Evolutionary conservation across 768 basidiomycete species (phyloP).

Genomic region (Leucosporidium creatinivorum): DNA sequence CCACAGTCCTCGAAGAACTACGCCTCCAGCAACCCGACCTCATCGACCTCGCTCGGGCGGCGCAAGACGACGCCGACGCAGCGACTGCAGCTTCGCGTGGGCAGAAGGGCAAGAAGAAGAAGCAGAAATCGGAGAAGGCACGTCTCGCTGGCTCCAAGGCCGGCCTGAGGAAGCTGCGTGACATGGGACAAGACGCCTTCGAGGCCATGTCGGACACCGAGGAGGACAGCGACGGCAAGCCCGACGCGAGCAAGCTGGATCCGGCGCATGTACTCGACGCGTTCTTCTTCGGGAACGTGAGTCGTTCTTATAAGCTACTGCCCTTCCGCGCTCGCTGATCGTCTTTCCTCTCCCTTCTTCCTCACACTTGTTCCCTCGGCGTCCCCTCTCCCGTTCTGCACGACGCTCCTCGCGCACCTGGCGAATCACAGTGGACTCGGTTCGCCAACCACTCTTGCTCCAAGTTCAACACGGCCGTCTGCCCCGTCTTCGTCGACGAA

Average conservation of each 20-base stretch:
- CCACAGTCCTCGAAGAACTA: no score
- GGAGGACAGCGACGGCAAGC: not conserved
- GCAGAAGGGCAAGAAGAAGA: not conserved
- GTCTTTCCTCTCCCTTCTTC: not conserved
- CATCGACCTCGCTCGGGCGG: no score
- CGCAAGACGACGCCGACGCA: not conserved
- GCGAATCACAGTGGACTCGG: constrained; percentile 24
- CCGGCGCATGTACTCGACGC: constrained; percentile 19
- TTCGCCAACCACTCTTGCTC: constrained; percentile 24
- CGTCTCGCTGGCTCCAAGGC: not conserved
- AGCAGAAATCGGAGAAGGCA: not conserved
- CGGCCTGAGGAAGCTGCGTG: not conserved
- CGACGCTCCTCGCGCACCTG: no score
- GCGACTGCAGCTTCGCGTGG: no score
- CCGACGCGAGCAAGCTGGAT: not conserved
- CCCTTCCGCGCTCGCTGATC: no score
- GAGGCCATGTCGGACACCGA: not conserved
- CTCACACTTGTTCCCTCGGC: not conserved
- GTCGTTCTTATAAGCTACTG: not conserved
- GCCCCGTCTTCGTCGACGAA: constrained; percentile 19
- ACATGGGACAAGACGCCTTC: not conserved
- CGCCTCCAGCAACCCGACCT: no score
- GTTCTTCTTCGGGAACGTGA: constrained; percentile 20
- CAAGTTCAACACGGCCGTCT: constrained; percentile 3
- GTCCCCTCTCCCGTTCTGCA: no score